Evolutionary conservation across 768 basidiomycete genomes (phyloP).

Genomic region (Naganishia antarctica): DNA sequence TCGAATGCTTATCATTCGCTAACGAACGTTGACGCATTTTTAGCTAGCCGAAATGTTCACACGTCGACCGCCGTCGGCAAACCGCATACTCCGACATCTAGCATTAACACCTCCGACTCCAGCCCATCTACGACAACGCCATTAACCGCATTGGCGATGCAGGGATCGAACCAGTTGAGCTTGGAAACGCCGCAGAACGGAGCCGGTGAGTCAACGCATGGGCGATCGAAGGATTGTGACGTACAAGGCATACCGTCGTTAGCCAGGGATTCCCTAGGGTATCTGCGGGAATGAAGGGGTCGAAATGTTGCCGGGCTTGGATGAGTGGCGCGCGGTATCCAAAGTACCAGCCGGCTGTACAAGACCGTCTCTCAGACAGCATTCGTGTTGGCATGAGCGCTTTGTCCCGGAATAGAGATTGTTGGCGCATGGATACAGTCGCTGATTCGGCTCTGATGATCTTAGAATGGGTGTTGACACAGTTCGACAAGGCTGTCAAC

Average conservation of each 20-base stretch:
- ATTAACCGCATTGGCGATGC: slow-evolving; percentile 64
- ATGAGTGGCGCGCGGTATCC: too few species aligned
- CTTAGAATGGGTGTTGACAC: slow-evolving; percentile 90
- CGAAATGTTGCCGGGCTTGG: too few species aligned
- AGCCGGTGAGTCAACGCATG: slow-evolving; percentile 64
- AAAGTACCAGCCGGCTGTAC: too few species aligned
- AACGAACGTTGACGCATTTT: background rate
- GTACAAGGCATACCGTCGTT: background rate
- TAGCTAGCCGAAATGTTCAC: slow-evolving; percentile 23
- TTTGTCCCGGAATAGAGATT: too few species aligned
- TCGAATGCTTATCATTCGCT: background rate
- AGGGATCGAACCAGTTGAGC: slow-evolving; percentile 75
- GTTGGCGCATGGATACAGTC: too few species aligned
- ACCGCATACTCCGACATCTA: slow-evolving; percentile 40
- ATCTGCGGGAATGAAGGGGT: too few species aligned
- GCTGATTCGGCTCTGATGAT: slow-evolving; percentile 9
- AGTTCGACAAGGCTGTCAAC: slow-evolving; percentile 91
- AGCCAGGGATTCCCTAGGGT: too few species aligned
- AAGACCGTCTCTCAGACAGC: too few species aligned
- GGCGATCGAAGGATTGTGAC: too few species aligned
- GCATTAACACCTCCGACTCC: slow-evolving; percentile 37
- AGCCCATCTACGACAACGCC: slow-evolving; percentile 42
- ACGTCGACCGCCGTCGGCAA: slow-evolving; percentile 40
- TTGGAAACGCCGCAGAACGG: slow-evolving; percentile 83
- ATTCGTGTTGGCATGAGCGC: too few species aligned